These are phyloP conservation scores for Crassisporium funariophilum DNA, from an alignment of 768 basidiomycete species.

Conservation along the genomic window DNA sequence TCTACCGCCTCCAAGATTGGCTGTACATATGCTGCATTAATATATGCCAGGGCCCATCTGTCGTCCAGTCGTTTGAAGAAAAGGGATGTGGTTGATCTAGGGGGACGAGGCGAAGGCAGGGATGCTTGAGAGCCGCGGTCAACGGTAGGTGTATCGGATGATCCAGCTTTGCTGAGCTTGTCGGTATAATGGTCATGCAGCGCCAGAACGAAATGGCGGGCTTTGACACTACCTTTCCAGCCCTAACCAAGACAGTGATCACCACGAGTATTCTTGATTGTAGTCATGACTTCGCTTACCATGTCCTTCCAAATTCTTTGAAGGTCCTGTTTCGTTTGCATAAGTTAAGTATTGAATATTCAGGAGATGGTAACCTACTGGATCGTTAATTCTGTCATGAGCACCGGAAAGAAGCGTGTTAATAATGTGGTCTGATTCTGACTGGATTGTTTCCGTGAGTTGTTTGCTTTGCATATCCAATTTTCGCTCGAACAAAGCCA, in stretches of 20 bases:
- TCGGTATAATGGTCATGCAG: constrained; percentile 41
- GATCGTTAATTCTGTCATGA: constrained; percentile 46
- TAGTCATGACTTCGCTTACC: constrained; percentile 31
- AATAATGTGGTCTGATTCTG: constrained; percentile 42
- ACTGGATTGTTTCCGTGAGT: constrained; percentile 30
- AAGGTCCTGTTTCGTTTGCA: constrained; percentile 45
- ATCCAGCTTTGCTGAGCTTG: constrained; percentile 20
- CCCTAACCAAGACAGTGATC: constrained; percentile 30
- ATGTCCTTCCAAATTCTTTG: constrained; percentile 54
- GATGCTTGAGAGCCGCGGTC: too few relatives aligned
- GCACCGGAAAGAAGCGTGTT: constrained; percentile 40
- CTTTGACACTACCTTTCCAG: constrained; percentile 56
- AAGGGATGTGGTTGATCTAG: constrained; percentile 8
- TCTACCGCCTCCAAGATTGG: constrained; percentile 30
- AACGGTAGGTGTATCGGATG: too few relatives aligned
- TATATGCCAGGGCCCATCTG: constrained; percentile 29
- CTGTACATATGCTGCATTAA: constrained; percentile 26
- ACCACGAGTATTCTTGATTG: not conserved
- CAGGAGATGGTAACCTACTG: constrained; percentile 31
- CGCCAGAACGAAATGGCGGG: constrained; percentile 49
- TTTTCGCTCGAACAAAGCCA: constrained; percentile 47
- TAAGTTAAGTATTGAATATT: constrained; percentile 5
- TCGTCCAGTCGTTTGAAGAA: constrained; percentile 29
- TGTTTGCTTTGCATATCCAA: constrained; percentile 47
- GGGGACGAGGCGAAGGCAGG: too few relatives aligned